Evolutionary conservation across 352 stramenopile genomes (phyloP).

Genomic region (Peronospora farinosa): DNA sequence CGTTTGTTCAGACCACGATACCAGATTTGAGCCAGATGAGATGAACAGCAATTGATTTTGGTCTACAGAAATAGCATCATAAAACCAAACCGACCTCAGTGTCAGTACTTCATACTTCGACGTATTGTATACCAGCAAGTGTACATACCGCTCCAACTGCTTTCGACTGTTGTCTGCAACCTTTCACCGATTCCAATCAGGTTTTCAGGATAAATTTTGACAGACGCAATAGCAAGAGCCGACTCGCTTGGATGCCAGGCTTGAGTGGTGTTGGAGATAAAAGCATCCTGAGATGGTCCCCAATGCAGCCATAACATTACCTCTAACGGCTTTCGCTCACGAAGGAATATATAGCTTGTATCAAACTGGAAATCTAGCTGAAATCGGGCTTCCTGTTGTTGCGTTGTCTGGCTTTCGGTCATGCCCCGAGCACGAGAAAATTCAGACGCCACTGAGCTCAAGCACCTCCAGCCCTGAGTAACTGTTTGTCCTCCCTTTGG

Average conservation of each 20-base stretch:
- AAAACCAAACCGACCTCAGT: background rate
- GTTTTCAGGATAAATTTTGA: slow-evolving; percentile 20
- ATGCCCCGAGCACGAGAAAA: slow-evolving; percentile 6
- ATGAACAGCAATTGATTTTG: slow-evolving; percentile 36
- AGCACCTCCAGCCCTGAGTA: slow-evolving; percentile 20
- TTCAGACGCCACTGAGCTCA: slow-evolving; percentile 18
- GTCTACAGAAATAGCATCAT: slow-evolving; percentile 8
- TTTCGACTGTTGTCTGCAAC: background rate
- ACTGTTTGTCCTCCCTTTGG: background rate
- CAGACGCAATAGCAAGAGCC: slow-evolving; percentile 14
- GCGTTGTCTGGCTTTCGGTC: background rate
- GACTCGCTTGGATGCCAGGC: slow-evolving; percentile 6
- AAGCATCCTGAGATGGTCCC: slow-evolving; percentile 3
- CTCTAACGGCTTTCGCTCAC: slow-evolving; percentile 15
- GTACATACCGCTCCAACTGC: background rate
- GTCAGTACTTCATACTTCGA: background rate
- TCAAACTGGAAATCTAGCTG: slow-evolving; percentile 24
- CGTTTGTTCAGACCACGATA: slow-evolving; percentile 13
- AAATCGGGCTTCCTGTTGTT: slow-evolving; percentile 13
- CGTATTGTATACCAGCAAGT: background rate
- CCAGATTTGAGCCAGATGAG: slow-evolving; percentile 38
- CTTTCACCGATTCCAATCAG: slow-evolving; percentile 6
- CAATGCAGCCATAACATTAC: slow-evolving; percentile 31
- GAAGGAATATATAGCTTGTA: slow-evolving; percentile 24
- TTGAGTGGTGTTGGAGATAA: background rate